Evolutionary conservation across 306 rosid species (phyloP).

Genomic region (Cicer yamashitae): DNA sequence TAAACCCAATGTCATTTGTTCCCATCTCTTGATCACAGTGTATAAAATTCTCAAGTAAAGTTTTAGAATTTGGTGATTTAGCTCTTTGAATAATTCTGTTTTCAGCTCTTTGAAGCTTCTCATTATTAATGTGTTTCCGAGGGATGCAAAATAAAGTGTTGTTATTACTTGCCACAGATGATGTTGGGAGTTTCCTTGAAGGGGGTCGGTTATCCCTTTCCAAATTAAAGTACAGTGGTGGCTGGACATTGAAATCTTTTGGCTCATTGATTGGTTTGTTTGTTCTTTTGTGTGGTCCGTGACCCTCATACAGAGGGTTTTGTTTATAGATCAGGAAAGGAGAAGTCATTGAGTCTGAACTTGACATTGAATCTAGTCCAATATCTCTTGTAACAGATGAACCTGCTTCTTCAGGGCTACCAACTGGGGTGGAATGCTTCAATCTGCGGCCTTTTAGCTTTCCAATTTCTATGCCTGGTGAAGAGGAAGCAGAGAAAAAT

Average conservation of each 20-base stretch:
- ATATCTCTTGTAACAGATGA: slow-evolving; percentile 65
- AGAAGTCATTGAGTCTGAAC: slow-evolving; percentile 65
- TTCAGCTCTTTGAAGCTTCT: slow-evolving; percentile 52
- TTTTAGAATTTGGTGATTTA: slow-evolving; percentile 62
- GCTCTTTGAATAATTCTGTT: slow-evolving; percentile 46
- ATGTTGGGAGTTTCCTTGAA: slow-evolving; percentile 46
- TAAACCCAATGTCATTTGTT: slow-evolving; percentile 41
- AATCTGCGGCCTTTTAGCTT: slow-evolving; percentile 60
- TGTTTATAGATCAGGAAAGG: slow-evolving; percentile 76
- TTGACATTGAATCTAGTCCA: slow-evolving; percentile 63
- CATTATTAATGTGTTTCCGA: slow-evolving; percentile 57
- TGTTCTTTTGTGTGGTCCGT: slow-evolving; percentile 48
- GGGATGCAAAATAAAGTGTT: slow-evolving; percentile 63
- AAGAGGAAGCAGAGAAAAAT: slow-evolving; percentile 76
- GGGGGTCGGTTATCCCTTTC: slow-evolving; percentile 56
- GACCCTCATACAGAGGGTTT: slow-evolving; percentile 80
- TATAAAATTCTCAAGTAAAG: slow-evolving; percentile 52
- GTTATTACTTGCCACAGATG: slow-evolving; percentile 53
- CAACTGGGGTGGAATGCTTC: slow-evolving; percentile 84
- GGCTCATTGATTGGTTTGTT: slow-evolving; percentile 46
- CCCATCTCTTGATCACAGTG: slow-evolving; percentile 52
- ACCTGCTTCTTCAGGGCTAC: slow-evolving; percentile 83
- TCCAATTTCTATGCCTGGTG: slow-evolving; percentile 59
- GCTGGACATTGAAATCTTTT: slow-evolving; percentile 49
- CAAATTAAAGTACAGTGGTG: slow-evolving; percentile 53